phyloP scores from a whole-genome alignment of 2,329 filamentous ascomycete species.

The Tetracladium maxilliforme region DNA sequence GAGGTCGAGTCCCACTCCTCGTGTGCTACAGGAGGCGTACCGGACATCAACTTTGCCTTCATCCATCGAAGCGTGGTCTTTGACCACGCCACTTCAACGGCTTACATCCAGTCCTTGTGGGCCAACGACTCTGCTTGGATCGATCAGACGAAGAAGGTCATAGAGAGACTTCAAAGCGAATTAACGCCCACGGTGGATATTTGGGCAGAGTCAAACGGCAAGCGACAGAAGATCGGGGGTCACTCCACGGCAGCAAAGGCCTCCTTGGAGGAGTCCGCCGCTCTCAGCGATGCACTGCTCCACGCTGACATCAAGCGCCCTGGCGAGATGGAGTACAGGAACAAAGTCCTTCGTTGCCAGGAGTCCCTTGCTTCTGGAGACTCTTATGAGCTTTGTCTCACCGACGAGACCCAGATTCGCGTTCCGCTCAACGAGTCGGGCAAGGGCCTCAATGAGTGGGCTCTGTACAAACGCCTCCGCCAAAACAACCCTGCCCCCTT shows the following conservation, averaged over 20 bases:
- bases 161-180: too few species aligned
- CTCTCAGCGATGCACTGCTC: too few species aligned
- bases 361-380: slow-evolving; percentile 18
- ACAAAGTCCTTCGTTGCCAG: slow-evolving; percentile 18
- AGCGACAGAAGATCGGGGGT: too few species aligned
- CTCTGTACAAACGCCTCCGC: slow-evolving; percentile 14
- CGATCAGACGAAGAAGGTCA: slow-evolving; percentile 13
- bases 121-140: slow-evolving; percentile 40
- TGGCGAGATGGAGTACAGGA: slow-evolving; percentile 12
- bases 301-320: too few species aligned
- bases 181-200: too few species aligned
- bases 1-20: slow-evolving; percentile 17
- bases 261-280: too few species aligned
- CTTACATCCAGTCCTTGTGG: too few species aligned
- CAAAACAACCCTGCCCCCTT: slow-evolving; percentile 24
- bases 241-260: too few species aligned
- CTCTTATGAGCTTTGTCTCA: slow-evolving; percentile 24
- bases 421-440: slow-evolving; percentile 2
- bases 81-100: slow-evolving; percentile 38
- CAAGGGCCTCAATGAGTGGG: slow-evolving; percentile 8
- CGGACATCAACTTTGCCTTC: slow-evolving; percentile 47
- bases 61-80: slow-evolving; percentile 49
- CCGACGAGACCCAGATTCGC: slow-evolving; percentile 13
- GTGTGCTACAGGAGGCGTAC: slow-evolving; percentile 2
- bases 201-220: too few species aligned